phyloP scores from a whole-genome alignment of 2,329 filamentous ascomycete species.

The Neonectria punicea region DNA sequence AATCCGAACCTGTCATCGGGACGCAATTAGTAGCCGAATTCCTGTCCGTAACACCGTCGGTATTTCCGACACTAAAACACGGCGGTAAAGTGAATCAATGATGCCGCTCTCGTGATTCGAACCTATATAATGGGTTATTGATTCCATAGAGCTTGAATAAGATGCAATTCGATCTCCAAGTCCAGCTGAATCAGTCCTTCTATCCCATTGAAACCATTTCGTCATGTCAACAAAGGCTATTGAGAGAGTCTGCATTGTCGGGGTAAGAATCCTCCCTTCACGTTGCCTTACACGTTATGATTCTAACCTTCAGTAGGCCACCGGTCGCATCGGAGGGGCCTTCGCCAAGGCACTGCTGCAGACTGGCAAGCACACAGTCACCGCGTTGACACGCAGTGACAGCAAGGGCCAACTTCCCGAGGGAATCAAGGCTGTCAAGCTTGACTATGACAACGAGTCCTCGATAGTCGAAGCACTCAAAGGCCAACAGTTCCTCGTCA shows the following conservation, averaged over 20 bases:
- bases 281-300: no score
- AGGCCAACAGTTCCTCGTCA: slow-evolving; percentile 66
- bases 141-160: not conserved
- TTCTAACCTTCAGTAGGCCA: slow-evolving; percentile 9
- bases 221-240: slow-evolving; percentile 34
- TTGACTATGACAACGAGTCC: slow-evolving; percentile 57
- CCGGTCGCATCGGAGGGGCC: slow-evolving; percentile 54
- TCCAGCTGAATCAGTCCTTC: not conserved
- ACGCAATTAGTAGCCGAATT: not conserved
- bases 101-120: not conserved
- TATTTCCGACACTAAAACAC: not conserved
- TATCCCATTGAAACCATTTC: not conserved
- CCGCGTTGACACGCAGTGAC: slow-evolving; percentile 58
- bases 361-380: slow-evolving; percentile 61
- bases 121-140: not conserved
- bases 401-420: slow-evolving; percentile 55
- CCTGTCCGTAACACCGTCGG: not conserved
- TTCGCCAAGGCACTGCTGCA: slow-evolving; percentile 55
- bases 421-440: slow-evolving; percentile 52
- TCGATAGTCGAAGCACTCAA: slow-evolving; percentile 60
- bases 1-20: not conserved
- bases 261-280: slow-evolving; percentile 49
- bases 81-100: not conserved
- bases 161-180: not conserved
- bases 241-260: slow-evolving; percentile 58